Evolutionary conservation across 305 asterid genomes (phyloP), one percentile per base, ranked within the genome.

Genomic region (Fraxinus floribunda): DNA sequence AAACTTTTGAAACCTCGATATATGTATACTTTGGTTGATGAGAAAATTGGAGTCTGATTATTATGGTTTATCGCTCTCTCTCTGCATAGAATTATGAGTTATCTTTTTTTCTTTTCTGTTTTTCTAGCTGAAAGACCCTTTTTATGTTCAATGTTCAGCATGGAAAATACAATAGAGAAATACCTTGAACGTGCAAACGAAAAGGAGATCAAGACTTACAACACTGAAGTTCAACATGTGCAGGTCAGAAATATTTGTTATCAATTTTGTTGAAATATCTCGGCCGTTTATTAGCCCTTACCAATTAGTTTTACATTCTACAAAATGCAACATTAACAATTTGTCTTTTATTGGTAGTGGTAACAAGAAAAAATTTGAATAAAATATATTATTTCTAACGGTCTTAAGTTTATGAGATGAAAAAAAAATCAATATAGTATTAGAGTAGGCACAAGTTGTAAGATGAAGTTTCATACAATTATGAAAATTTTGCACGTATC

Each of bases 121-220:
- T 52, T 52, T 22, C 30, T 60, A 2, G 32, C 72, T 62, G 32
- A 62, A 22, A 20, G 29, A 7, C 34, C 5, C 0, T 24, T 62
- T 62, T 15, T 49, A 62, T 55, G 66, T n/a, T 55, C 66, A 55
- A 55, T 55, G 66, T 55, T n/a, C 81, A 90, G 94, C 88, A 84
- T 89, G 68, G 89, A 83, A 46, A 85, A 83, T 76, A 78, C 78
- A 60, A 80, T 90, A 10, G 83, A 84, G 81, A 87, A 84, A 79
- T 90, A 90, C 76, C 80, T 78, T 24, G 85, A 82, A 29, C 38
- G 72, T 72, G 85, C 81, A 24, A 81, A 79, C 70, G 88, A 86
- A 44, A 80, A 26, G 55, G 82, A 49, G 49, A 78, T 75, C 68
- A 38, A 49, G 39, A 76, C 77, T 52, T 26, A 38, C 80, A 52